phyloP scores from a whole-genome alignment of 805 yeast genomes.

The Nakazawaea laoshanensis region DNA sequence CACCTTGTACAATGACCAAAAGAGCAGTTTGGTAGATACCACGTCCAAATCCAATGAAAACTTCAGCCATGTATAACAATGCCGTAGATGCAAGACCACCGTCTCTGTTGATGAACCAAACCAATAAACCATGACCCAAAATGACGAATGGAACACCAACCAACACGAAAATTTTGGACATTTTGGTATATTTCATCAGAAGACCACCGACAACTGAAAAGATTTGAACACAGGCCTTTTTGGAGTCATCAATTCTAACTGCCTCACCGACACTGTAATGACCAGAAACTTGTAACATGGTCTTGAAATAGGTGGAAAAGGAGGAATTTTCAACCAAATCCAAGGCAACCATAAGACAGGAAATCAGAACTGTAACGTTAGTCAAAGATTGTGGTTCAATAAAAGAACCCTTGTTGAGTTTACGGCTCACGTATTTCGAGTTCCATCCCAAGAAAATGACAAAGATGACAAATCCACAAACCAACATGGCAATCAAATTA shows the following conservation, averaged over 20 bases:
- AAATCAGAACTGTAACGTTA: conserved; percentile 12
- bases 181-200: conserved; percentile 20
- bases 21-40: conserved; percentile 18
- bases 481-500: conserved; percentile 17
- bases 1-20: conserved; percentile 20
- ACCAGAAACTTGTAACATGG: conserved; percentile 22
- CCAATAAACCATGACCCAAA: conserved; percentile 20
- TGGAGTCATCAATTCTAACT: conserved; percentile 21
- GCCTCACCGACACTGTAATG: conserved; percentile 20
- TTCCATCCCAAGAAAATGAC: conserved; percentile 14
- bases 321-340: conserved; percentile 19
- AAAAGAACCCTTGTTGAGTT: conserved; percentile 15
- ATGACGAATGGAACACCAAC: conserved; percentile 16
- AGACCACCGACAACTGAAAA: conserved; percentile 19
- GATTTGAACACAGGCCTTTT: conserved; percentile 19
- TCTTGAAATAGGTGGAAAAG: conserved; percentile 18
- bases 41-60: conserved; percentile 21
- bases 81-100: conserved; percentile 12
- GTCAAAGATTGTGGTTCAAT: conserved; percentile 18
- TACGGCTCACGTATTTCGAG: conserved; percentile 1
- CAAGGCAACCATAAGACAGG: conserved; percentile 15
- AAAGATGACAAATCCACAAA: conserved; percentile 17
- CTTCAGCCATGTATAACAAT: conserved; percentile 15
- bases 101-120: conserved; percentile 16
- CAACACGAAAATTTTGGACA: conserved; percentile 17